phyloP scores from a whole-genome alignment of 768 basidiomycete genomes.

The Tulasnella sp. region DNA sequence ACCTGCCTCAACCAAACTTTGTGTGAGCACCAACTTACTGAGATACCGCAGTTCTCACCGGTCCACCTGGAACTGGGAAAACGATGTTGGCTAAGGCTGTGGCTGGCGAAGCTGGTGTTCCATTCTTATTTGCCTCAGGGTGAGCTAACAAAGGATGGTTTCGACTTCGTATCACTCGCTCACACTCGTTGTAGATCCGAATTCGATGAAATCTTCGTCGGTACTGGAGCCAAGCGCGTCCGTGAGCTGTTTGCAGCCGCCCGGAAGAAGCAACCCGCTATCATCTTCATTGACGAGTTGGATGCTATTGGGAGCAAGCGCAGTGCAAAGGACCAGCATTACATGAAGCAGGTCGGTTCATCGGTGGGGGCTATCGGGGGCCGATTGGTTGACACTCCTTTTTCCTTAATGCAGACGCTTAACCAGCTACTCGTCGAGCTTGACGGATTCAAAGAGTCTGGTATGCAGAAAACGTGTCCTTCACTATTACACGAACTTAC shows the following conservation, averaged over 20 bases:
- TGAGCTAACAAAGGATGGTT: slow-evolving; percentile 30
- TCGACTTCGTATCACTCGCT: slow-evolving; percentile 17
- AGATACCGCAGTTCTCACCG: slow-evolving; percentile 43
- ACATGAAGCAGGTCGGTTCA: slow-evolving; percentile 61
- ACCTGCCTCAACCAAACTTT: slow-evolving; percentile 28
- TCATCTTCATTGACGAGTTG: slow-evolving; percentile 96
- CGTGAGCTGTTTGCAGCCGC: slow-evolving; percentile 92
- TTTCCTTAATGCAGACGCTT: slow-evolving; percentile 43
- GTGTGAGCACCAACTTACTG: background rate
- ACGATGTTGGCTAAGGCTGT: slow-evolving; percentile 96
- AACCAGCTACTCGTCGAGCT: slow-evolving; percentile 96
- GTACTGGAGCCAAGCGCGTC: slow-evolving; percentile 83
- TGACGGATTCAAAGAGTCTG: slow-evolving; percentile 86
- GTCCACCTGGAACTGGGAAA: slow-evolving; percentile 93
- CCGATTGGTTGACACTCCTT: background rate
- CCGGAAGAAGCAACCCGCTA: slow-evolving; percentile 88
- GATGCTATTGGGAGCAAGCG: slow-evolving; percentile 91
- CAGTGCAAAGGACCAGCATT: slow-evolving; percentile 62
- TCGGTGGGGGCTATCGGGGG: background rate
- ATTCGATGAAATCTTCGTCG: slow-evolving; percentile 98
- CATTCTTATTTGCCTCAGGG: slow-evolving; percentile 96
- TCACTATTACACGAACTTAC: background rate
- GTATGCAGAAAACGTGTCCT: slow-evolving; percentile 11
- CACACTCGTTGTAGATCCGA: slow-evolving; percentile 52
- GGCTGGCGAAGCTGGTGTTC: slow-evolving; percentile 95